Base-by-base conservation (phyloP, 2,329 filamentous ascomycete species). In the Cadophora sp. region DNA sequence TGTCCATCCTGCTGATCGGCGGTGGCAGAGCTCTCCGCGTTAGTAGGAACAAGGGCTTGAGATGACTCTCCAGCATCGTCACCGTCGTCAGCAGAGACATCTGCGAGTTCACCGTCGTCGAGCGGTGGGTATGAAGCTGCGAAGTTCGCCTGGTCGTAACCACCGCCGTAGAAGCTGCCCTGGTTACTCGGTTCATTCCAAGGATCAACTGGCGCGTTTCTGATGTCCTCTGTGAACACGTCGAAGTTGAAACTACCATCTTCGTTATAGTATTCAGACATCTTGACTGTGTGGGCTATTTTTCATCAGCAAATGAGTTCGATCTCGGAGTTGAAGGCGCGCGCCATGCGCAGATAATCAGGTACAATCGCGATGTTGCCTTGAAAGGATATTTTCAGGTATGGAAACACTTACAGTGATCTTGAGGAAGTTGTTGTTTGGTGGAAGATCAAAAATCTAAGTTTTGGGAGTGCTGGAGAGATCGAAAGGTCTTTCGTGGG, bases 201-300 rank as follows among this genome's bases (percentile, higher is more conserved):
- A n/a, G 36, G 36, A 13, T 39, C 36, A 39, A 39, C 11, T 13
- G 36, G 36, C 8, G 36, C 36, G 11, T 39, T 33, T 4, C 14
- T 18, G 24, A 53, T 53, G 6, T 27, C 50, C 24, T 33, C 4
- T 14, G n/a, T 33, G 27, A 2, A 4, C 14, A 33, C 4, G 50
- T 53, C 27, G 27, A 53, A 27, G 18, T n/a, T 3, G 24, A 22
- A 27, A 6, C 27, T 30, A 6, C n/a, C 50, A 8, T n/a, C 18
- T 14, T 53, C 50, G 50, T n/a, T 53, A 11, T 58, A n/a, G 55
- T 41, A 41, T 13, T 11, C 41, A 20, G 55, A 43, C 55, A 58
- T 58, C 55, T 58, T 58, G 33, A 24, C 5, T 41, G 1, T 22
- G 39, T 43, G 9, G n/a, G n/a, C 24, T 56, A 8, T 13, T 20